Conservation (phyloP, 140 eudicot genomes). For the Oenanthe javanica region DNA sequence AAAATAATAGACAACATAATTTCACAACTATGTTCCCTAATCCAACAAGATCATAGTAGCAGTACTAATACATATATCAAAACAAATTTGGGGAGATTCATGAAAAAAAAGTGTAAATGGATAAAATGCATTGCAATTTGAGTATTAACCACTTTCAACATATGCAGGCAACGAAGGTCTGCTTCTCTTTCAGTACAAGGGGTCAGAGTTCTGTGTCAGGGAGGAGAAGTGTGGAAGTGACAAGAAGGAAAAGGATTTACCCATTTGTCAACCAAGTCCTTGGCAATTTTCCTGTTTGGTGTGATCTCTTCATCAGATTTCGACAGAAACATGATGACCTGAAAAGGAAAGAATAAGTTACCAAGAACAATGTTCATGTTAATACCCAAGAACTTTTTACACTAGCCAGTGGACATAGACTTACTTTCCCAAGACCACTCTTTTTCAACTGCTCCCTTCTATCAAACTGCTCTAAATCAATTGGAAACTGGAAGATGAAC, state of each 20-base stretch:
- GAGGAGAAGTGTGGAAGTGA: not conserved
- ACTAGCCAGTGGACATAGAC: not conserved
- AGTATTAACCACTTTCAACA: not conserved
- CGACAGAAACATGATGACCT: slow-evolving; percentile 95
- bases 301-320: slow-evolving; percentile 96
- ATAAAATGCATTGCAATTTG: not conserved
- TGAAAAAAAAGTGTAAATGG: not conserved
- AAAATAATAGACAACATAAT: not conserved
- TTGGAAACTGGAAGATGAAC: slow-evolving; percentile 54
- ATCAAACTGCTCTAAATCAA: slow-evolving; percentile 85
- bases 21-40: not conserved
- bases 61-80: not conserved
- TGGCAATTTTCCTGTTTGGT: slow-evolving; percentile 83
- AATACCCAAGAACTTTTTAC: not conserved
- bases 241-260: slow-evolving; percentile 19
- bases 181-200: not conserved
- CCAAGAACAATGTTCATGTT: not conserved
- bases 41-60: not conserved
- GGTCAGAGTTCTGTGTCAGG: not conserved
- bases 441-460: slow-evolving; percentile 72
- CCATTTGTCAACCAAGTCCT: slow-evolving; percentile 98
- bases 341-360: not conserved
- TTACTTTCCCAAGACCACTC: slow-evolving; percentile 36
- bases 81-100: not conserved
- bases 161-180: not conserved